phyloP scores from a whole-genome alignment of 1,139 yeast genomes.

The Lodderomyces elongisporus region DNA sequence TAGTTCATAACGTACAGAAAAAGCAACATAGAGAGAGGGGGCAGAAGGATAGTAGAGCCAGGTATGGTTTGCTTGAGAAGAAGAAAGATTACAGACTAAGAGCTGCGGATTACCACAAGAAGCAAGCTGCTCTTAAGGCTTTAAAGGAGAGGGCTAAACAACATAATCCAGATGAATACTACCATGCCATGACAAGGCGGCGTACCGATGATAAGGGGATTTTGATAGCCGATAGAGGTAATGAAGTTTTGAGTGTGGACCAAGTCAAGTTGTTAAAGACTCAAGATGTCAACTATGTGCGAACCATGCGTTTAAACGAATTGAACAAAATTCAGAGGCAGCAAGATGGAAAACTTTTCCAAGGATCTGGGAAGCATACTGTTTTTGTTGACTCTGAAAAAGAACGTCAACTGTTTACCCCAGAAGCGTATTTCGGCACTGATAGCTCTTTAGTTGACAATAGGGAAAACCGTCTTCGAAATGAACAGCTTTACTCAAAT shows the following conservation, averaged over 20 bases:
- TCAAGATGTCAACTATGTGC: constrained; percentile 82
- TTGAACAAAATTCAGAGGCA: constrained; percentile 58
- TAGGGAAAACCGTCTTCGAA: constrained; percentile 67
- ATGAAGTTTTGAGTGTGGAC: constrained; percentile 58
- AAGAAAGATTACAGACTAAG: constrained; percentile 90
- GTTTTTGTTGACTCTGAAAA: constrained; percentile 70
- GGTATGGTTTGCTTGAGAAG: constrained; percentile 84
- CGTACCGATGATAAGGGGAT: constrained; percentile 68
- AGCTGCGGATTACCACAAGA: constrained; percentile 83
- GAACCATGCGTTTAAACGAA: constrained; percentile 72
- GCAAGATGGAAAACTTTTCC: constrained; percentile 49
- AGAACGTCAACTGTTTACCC: constrained; percentile 53
- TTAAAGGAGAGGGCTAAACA: constrained; percentile 66
- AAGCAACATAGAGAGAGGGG: constrained; percentile 94
- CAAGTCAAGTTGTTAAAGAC: constrained; percentile 81
- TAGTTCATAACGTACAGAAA: constrained; percentile 87
- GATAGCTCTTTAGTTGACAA: constrained; percentile 57
- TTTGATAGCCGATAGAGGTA: constrained; percentile 61
- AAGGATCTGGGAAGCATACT: constrained; percentile 68
- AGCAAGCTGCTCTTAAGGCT: constrained; percentile 77
- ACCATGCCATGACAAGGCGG: constrained; percentile 80
- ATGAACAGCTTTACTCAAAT: constrained; percentile 52
- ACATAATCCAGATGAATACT: constrained; percentile 94
- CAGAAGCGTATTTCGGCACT: constrained; percentile 66
- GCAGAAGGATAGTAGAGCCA: constrained; percentile 69